phyloP scores from a whole-genome alignment of 257 asterid genomes.

The Sherardia arvensis region DNA sequence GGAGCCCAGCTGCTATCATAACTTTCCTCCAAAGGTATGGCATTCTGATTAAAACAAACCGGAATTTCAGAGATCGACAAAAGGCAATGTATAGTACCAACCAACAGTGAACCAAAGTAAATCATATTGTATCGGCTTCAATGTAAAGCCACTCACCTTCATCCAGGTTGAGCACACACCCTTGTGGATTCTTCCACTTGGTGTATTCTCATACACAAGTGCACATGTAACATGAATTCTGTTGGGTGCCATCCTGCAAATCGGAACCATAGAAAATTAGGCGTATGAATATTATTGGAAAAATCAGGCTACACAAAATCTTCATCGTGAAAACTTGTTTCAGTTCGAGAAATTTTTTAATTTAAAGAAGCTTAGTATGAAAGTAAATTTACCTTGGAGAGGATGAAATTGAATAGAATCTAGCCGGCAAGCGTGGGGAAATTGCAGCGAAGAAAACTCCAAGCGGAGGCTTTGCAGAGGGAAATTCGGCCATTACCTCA shows the following conservation, averaged over 20 bases:
- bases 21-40: conserved; percentile 64
- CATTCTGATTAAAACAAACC: conserved; percentile 45
- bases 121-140: neutral
- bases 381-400: conserved; percentile 63
- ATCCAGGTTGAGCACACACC: conserved; percentile 99
- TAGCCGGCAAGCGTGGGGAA: conserved; percentile 89
- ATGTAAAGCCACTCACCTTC: conserved; percentile 46
- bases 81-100: neutral
- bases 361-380: conserved; percentile 4
- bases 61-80: neutral
- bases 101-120: neutral
- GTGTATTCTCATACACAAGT: conserved; percentile 76
- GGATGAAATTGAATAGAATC: conserved; percentile 95
- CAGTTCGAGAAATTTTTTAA: too few relatives aligned
- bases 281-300: neutral
- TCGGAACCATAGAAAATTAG: conserved; percentile 5
- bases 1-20: conserved; percentile 71
- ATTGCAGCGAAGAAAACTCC: conserved; percentile 96
- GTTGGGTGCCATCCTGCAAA: conserved; percentile 54
- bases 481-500: conserved; percentile 89
- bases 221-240: conserved; percentile 96
- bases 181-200: conserved; percentile 83
- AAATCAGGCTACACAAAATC: neutral
- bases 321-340: too few relatives aligned
- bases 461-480: conserved; percentile 82